Conservation (phyloP, 2,329 filamentous ascomycete genomes). For the Aphanoascus verrucosus region DNA sequence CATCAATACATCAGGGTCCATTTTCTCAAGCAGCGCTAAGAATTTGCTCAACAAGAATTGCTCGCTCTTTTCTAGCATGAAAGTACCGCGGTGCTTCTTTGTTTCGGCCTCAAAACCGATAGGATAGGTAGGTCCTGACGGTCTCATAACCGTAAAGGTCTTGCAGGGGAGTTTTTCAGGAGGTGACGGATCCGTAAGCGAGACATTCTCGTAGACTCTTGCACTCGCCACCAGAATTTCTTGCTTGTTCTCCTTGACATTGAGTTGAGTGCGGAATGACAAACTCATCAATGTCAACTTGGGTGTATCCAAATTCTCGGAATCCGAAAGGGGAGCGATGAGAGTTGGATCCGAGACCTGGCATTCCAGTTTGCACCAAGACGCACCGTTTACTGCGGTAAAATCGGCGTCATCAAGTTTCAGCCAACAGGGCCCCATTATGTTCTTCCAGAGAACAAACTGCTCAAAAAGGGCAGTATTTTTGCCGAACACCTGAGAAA, state of each 20-base stretch:
- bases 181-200: conserved; percentile 74
- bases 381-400: conserved; percentile 74
- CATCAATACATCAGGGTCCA: conserved; percentile 86
- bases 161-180: conserved; percentile 80
- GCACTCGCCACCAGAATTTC: conserved; percentile 88
- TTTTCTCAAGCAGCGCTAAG: conserved; percentile 72
- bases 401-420: conserved; percentile 82
- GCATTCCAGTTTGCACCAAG: conserved; percentile 93
- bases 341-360: conserved; percentile 66
- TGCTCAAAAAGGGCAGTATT: conserved; percentile 95
- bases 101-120: conserved; percentile 73
- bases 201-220: conserved; percentile 83
- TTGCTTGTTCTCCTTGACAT: conserved; percentile 87
- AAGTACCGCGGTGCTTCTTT: conserved; percentile 61
- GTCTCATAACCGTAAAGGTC: conserved; percentile 84
- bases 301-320: conserved; percentile 70
- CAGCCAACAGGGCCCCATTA: conserved; percentile 98
- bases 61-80: conserved; percentile 75
- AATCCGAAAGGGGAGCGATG: conserved; percentile 61
- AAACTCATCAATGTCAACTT: conserved; percentile 94
- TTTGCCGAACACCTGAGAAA: conserved; percentile 84
- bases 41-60: conserved; percentile 78
- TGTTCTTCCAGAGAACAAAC: conserved; percentile 96
- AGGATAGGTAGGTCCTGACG: conserved; percentile 64
- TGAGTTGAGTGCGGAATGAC: conserved; percentile 76